These are phyloP conservation scores for Fusarium sp. DNA, from an alignment of 2,329 filamentous ascomycete genomes.

Conservation along the genomic window DNA sequence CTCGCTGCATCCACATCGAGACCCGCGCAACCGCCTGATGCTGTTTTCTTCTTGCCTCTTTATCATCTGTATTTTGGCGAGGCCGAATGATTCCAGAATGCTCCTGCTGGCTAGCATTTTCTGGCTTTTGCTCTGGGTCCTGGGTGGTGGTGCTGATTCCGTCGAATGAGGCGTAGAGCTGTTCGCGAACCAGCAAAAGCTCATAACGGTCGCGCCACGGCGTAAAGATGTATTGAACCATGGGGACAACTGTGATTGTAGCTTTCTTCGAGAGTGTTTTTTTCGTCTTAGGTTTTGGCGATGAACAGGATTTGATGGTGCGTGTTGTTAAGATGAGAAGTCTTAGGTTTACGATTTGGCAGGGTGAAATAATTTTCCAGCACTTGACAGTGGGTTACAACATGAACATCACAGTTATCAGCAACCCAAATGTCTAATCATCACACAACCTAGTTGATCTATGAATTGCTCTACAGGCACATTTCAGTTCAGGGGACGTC, in stretches of 20 bases:
- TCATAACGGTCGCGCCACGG: slow-evolving; percentile 77
- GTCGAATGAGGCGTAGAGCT: slow-evolving; percentile 65
- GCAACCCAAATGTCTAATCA: neutral
- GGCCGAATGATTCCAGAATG: neutral
- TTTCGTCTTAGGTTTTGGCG: neutral
- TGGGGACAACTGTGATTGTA: slow-evolving; percentile 43
- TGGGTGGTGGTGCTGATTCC: slow-evolving; percentile 8
- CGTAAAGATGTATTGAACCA: slow-evolving; percentile 79
- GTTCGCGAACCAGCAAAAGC: slow-evolving; percentile 72
- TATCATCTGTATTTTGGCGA: slow-evolving; percentile 5
- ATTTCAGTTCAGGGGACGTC: neutral
- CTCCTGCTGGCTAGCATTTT: neutral
- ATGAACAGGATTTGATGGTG: neutral
- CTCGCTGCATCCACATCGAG: slow-evolving; percentile 77
- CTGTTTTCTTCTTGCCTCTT: slow-evolving; percentile 47
- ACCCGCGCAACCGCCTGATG: slow-evolving; percentile 67
- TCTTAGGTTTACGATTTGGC: slow-evolving; percentile 5
- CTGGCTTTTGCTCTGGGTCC: slow-evolving; percentile 1
- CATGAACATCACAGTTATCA: neutral
- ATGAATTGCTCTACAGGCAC: neutral
- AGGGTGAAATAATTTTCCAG: slow-evolving; percentile 21
- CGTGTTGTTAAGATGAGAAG: neutral
- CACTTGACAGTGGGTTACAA: neutral
- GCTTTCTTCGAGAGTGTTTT: neutral
- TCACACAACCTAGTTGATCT: neutral